Conservation (phyloP, 108 stramenopile genomes). For the Skeletonema costatum region DNA sequence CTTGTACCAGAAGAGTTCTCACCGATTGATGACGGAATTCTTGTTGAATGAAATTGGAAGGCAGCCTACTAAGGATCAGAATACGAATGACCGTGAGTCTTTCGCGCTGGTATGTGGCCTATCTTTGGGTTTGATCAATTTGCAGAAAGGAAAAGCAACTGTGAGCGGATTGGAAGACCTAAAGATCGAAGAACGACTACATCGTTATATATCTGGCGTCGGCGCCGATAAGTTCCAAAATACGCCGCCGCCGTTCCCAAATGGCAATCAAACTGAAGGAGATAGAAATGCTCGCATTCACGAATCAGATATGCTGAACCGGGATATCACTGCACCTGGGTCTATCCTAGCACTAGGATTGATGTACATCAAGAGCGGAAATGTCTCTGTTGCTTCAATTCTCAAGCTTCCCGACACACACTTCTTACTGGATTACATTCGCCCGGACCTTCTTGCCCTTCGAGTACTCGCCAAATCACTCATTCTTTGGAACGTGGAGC, state of each 20-base stretch:
- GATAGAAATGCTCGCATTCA: conserved; percentile 85
- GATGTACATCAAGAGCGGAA: conserved; percentile 87
- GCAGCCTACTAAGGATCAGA: conserved; percentile 74
- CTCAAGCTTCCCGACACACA: conserved; percentile 91
- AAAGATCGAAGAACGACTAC: conserved; percentile 91
- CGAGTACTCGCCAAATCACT: conserved; percentile 90
- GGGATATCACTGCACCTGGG: conserved; percentile 95
- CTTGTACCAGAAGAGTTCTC: conserved; percentile 88
- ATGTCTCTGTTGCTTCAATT: conserved; percentile 73
- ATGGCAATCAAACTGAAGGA: conserved; percentile 38
- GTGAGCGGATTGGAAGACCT: conserved; percentile 89
- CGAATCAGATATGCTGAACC: conserved; percentile 90
- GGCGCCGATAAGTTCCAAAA: conserved; percentile 50
- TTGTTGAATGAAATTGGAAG: conserved; percentile 94
- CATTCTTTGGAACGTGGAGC: conserved; percentile 93
- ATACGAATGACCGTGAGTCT: conserved; percentile 88
- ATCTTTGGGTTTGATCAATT: conserved; percentile 52
- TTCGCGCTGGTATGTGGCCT: conserved; percentile 64
- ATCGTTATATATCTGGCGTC: conserved; percentile 86
- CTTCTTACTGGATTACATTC: conserved; percentile 89
- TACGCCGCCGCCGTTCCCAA: background rate
- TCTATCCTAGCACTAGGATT: conserved; percentile 93
- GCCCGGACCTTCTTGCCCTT: conserved; percentile 93
- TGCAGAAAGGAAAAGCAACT: conserved; percentile 44
- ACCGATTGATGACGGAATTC: conserved; percentile 98